Evolutionary conservation across 345 rosid species (phyloP).

Genomic region (Eucalyptus brandiana): DNA sequence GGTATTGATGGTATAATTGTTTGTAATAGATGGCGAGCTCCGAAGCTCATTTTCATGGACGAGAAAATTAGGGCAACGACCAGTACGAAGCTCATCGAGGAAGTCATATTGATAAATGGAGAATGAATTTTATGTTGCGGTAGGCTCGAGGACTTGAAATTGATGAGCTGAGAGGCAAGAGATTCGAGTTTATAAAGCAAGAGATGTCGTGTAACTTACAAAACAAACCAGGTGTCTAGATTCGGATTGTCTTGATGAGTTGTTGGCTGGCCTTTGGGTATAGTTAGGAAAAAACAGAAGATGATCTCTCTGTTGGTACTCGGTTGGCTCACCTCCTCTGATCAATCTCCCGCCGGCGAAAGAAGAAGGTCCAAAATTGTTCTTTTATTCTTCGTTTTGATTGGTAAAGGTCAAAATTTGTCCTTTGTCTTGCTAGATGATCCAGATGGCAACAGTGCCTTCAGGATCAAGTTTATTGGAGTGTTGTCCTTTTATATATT

Average conservation of each 20-base stretch:
- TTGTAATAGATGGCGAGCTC: conserved; percentile 6
- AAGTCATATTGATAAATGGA: neutral
- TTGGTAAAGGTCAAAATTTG: neutral
- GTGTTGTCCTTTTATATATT: neutral
- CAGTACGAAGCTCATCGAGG: neutral
- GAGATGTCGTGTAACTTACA: neutral
- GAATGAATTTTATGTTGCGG: neutral
- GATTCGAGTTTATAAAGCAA: neutral
- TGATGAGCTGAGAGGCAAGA: neutral
- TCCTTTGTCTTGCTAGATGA: neutral
- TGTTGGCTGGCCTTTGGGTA: neutral
- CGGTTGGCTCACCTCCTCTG: neutral
- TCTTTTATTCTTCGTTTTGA: neutral
- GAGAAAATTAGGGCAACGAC: neutral
- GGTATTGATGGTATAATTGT: neutral
- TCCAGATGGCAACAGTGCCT: rapidly evolving
- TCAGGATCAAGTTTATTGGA: neutral
- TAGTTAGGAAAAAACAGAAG: neutral
- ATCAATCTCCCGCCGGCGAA: neutral
- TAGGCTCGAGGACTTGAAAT: neutral
- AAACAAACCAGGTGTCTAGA: neutral
- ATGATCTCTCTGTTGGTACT: neutral
- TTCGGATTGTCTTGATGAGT: neutral
- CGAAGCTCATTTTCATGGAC: neutral
- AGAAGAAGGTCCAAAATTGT: neutral